Evolutionary conservation across 768 basidiomycete species (phyloP).

Genomic region (Crepidotus variabilis): DNA sequence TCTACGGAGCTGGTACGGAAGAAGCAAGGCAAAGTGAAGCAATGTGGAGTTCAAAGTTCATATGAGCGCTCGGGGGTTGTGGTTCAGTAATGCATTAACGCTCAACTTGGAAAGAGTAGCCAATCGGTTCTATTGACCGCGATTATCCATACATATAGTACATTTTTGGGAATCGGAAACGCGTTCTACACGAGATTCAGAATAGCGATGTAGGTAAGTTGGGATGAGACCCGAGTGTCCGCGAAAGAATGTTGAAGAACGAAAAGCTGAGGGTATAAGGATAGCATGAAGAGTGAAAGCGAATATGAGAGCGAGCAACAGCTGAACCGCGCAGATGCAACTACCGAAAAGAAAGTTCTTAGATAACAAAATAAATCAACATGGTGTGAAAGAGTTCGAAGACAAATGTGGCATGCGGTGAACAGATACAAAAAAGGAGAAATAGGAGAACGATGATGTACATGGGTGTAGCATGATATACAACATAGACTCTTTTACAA

Average conservation of each 20-base stretch:
- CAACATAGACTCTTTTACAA: slow-evolving; percentile 2
- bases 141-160: slow-evolving; percentile 5
- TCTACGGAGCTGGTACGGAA: slow-evolving; percentile 44
- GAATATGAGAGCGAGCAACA: neutral
- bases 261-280: neutral
- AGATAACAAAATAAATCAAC: slow-evolving; percentile 1
- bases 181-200: slow-evolving; percentile 5
- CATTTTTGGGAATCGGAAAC: slow-evolving; percentile 3
- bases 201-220: slow-evolving; percentile 2
- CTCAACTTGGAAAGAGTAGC: neutral
- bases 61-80: slow-evolving; percentile 23
- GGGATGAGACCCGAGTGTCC: neutral
- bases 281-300: neutral
- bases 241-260: neutral
- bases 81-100: neutral
- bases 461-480: neutral
- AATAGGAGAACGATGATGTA: neutral
- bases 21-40: slow-evolving; percentile 49
- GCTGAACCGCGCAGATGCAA: neutral
- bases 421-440: neutral
- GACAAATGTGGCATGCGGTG: slow-evolving; percentile 2
- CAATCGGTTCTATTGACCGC: neutral
- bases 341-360: neutral
- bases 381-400: neutral
- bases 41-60: slow-evolving; percentile 50